Percentiles rank a stretch among this genome's conserved stretches.
Evolutionary conservation across 768 basidiomycete species (phyloP).

Genomic region (Rhodotorula paludigena): DNA sequence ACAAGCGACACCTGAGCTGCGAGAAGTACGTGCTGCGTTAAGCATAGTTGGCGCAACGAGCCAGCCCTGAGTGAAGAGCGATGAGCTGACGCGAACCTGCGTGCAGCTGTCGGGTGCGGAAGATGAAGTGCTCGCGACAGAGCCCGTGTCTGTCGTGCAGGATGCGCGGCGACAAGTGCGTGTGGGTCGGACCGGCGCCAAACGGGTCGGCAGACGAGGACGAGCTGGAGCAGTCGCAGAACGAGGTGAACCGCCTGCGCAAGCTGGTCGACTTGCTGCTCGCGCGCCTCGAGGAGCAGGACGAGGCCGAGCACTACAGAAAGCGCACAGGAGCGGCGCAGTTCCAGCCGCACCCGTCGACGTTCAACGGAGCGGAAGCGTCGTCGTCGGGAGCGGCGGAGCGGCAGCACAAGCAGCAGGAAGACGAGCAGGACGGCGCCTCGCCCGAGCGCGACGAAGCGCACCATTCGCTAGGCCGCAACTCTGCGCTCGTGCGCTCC

Average conservation of each 20-base stretch:
- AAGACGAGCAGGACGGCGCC: too few species aligned
- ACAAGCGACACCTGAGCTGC: conserved; percentile 17
- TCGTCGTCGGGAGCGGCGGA: too few species aligned
- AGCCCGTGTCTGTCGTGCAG: conserved; percentile 14
- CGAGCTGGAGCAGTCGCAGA: conserved; percentile 19
- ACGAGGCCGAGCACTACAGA: conserved; percentile 10
- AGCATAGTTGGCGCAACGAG: neutral
- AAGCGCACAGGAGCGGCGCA: neutral
- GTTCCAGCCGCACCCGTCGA: neutral
- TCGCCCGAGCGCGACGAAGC: too few species aligned
- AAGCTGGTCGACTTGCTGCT: conserved; percentile 34
- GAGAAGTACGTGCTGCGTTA: conserved; percentile 13
- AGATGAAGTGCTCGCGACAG: conserved; percentile 14
- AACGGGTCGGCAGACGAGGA: conserved; percentile 28
- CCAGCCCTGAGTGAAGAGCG: too few species aligned
- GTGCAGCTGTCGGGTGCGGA: conserved; percentile 13
- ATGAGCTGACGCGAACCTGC: neutral
- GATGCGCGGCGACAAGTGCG: conserved; percentile 29
- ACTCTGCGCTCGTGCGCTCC: too few species aligned
- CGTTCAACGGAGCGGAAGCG: too few species aligned
- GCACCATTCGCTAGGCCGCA: too few species aligned
- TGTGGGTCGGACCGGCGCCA: conserved; percentile 30
- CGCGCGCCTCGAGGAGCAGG: conserved; percentile 28
- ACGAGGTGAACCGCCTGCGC: conserved; percentile 24
- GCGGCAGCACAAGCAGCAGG: too few species aligned